Evolutionary conservation across 1,284 basidiomycete species (phyloP).

Genomic region (Cutaneotrichosporon sp.): DNA sequence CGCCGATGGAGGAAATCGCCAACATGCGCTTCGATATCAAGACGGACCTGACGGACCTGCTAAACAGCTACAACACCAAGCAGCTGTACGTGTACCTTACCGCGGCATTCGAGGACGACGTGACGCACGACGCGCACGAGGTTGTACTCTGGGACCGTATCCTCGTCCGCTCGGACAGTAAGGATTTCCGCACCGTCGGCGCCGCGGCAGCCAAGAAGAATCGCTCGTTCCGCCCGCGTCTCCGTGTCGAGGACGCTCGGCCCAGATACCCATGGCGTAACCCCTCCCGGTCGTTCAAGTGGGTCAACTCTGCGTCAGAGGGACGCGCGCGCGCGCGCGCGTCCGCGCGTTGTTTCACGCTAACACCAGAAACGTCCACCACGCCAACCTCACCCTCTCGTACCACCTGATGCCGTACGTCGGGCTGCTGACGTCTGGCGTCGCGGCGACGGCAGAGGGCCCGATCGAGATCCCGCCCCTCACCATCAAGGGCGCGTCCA

Average conservation of each 20-base stretch:
- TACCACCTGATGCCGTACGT: slow-evolving; percentile 51
- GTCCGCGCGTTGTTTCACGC: background rate
- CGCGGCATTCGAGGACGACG: slow-evolving; percentile 37
- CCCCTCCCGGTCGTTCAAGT: slow-evolving; percentile 44
- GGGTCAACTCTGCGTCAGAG: slow-evolving; percentile 14
- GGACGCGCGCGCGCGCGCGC: no score
- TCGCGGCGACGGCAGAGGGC: slow-evolving; percentile 41
- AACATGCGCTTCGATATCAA: slow-evolving; percentile 45
- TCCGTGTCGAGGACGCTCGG: slow-evolving; percentile 40
- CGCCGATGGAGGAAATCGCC: slow-evolving; percentile 42
- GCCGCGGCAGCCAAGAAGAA: slow-evolving; percentile 15
- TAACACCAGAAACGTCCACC: slow-evolving; percentile 31
- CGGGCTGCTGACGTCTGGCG: slow-evolving; percentile 42
- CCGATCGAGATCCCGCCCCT: slow-evolving; percentile 18
- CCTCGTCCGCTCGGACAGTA: slow-evolving; percentile 34
- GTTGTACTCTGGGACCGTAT: slow-evolving; percentile 50
- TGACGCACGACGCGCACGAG: slow-evolving; percentile 29
- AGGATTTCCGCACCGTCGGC: slow-evolving; percentile 38
- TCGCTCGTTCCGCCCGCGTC: slow-evolving; percentile 13
- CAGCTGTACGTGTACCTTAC: slow-evolving; percentile 49
- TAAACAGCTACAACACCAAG: slow-evolving; percentile 49
- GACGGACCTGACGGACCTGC: slow-evolving; percentile 44
- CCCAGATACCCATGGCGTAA: slow-evolving; percentile 45
- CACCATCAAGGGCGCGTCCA: background rate
- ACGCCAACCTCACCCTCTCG: slow-evolving; percentile 44